A percentile compares a stretch with the other conserved stretches of the same genome.
phyloP scores from a whole-genome alignment of 2,329 filamentous ascomycete genomes.

The Cercospora janseana region DNA sequence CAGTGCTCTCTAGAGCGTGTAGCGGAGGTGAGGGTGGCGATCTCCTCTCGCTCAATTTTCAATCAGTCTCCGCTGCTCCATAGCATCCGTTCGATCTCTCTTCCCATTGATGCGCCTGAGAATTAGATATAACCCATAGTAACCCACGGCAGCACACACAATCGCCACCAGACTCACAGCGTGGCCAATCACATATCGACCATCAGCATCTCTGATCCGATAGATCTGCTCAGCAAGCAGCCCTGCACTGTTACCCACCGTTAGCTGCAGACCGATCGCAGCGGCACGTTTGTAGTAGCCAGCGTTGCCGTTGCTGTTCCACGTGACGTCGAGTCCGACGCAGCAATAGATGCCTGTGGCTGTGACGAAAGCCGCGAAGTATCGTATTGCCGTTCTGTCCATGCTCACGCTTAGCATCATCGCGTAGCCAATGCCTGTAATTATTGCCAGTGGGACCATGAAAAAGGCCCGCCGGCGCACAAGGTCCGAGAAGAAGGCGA shows the following conservation, averaged over 20 bases:
- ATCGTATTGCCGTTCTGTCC: slow-evolving; percentile 25
- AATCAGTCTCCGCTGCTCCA: slow-evolving; percentile 10
- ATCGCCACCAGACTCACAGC: slow-evolving; percentile 13
- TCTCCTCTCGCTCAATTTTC: slow-evolving; percentile 12
- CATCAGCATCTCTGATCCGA: slow-evolving; percentile 18
- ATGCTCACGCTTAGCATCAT: slow-evolving; percentile 15
- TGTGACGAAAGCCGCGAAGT: slow-evolving; percentile 31
- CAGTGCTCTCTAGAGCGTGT: slow-evolving; percentile 6
- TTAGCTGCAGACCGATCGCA: slow-evolving; percentile 49
- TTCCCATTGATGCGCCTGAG: slow-evolving; percentile 10
- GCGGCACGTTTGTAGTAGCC: slow-evolving; percentile 51
- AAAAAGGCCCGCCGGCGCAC: slow-evolving; percentile 13
- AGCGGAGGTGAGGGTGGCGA: slow-evolving; percentile 16
- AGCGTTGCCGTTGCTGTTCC: slow-evolving; percentile 51
- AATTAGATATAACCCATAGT: slow-evolving; percentile 9
- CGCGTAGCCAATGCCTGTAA: slow-evolving; percentile 9
- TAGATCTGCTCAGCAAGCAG: slow-evolving; percentile 52
- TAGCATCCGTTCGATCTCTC: slow-evolving; percentile 10
- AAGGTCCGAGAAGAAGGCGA: slow-evolving; percentile 18
- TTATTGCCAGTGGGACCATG: slow-evolving; percentile 12
- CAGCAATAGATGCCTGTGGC: slow-evolving; percentile 32
- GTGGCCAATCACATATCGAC: slow-evolving; percentile 16
- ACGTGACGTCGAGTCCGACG: slow-evolving; percentile 48
- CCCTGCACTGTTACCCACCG: slow-evolving; percentile 50
- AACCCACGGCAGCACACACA: slow-evolving; percentile 8